These are phyloP conservation scores for Prillingera fragicola DNA, from an alignment of 1,284 basidiomycete genomes.

Conservation along the genomic window DNA sequence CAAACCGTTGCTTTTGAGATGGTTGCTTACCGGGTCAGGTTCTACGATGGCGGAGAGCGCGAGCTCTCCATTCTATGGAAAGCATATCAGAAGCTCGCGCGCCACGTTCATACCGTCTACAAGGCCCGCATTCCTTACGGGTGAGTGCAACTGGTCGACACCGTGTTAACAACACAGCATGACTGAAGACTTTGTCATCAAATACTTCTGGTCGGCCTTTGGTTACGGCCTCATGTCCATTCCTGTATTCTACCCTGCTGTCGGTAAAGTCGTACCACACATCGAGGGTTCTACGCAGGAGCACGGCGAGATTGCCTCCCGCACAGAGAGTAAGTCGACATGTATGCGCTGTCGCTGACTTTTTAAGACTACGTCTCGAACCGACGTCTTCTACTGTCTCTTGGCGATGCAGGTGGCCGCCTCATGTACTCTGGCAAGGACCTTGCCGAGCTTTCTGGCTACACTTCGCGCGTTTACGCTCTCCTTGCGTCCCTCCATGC, in stretches of 20 bases:
- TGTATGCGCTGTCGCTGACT: conserved; percentile 1
- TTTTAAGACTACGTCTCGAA: conserved; percentile 86
- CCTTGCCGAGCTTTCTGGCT: conserved; percentile 84
- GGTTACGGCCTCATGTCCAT: conserved; percentile 85
- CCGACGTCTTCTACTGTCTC: conserved; percentile 80
- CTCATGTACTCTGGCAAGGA: conserved; percentile 61
- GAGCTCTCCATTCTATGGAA: conserved; percentile 77
- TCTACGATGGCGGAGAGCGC: conserved; percentile 82
- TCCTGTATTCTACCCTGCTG: conserved; percentile 61
- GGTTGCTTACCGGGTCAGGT: conserved; percentile 51
- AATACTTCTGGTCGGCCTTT: conserved; percentile 86
- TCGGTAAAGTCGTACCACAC: conserved; percentile 10
- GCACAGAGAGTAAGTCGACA: conserved; percentile 58
- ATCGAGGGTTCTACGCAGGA: no score
- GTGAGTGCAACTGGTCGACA: conserved; percentile 43
- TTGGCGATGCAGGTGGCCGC: conserved; percentile 90
- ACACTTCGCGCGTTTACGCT: conserved; percentile 83
- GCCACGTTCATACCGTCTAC: conserved; percentile 87
- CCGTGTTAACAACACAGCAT: conserved; percentile 67
- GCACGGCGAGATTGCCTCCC: conserved; percentile 50
- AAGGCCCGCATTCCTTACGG: conserved; percentile 53
- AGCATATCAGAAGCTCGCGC: conserved; percentile 74
- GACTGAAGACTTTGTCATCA: conserved; percentile 92
- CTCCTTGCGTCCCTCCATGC: conserved; percentile 80
- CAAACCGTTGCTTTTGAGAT: neutral